A percentile compares a stretch with the other conserved stretches of the same genome.
These are phyloP conservation scores for Blastobotrys attinorum DNA, from an alignment of 805 yeast species.

Conservation along the genomic window DNA sequence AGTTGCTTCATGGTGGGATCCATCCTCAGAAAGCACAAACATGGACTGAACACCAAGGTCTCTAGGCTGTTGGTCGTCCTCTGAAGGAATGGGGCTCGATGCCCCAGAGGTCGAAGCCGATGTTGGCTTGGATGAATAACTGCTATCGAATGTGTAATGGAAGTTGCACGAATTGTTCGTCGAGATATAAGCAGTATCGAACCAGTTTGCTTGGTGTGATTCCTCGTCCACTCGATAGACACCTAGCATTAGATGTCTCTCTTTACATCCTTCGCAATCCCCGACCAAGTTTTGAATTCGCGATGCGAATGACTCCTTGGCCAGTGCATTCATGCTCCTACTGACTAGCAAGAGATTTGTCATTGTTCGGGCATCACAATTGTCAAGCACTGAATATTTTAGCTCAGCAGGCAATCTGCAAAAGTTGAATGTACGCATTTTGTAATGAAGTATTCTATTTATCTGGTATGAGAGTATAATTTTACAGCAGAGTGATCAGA, in stretches of 20 bases:
- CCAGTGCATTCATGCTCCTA: constrained; percentile 6
- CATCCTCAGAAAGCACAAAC: constrained; percentile 1
- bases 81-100: constrained; percentile 1
- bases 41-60: constrained; percentile 6
- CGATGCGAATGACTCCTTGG: constrained; percentile 7
- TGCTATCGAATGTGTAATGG: constrained; percentile 5
- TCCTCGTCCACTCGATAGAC: constrained; percentile 6
- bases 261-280: background rate
- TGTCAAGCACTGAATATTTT: constrained; percentile 6
- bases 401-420: constrained; percentile 9
- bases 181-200: constrained; percentile 7
- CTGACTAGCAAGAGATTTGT: constrained; percentile 7
- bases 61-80: constrained; percentile 1
- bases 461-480: too few relatives aligned
- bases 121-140: constrained; percentile 7
- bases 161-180: constrained; percentile 8
- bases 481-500: too few relatives aligned
- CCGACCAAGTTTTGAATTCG: constrained; percentile 6
- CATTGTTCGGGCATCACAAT: constrained; percentile 9
- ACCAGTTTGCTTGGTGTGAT: constrained; percentile 1
- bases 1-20: background rate
- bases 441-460: too few relatives aligned
- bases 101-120: background rate
- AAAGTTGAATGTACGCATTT: too few relatives aligned
- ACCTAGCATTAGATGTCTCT: constrained; percentile 2